Percentiles rank a stretch among this genome's conserved stretches.
These are phyloP conservation scores for Ceratorhiza oryzae-sativae DNA, from an alignment of 1,284 basidiomycete species.

Conservation along the genomic window DNA sequence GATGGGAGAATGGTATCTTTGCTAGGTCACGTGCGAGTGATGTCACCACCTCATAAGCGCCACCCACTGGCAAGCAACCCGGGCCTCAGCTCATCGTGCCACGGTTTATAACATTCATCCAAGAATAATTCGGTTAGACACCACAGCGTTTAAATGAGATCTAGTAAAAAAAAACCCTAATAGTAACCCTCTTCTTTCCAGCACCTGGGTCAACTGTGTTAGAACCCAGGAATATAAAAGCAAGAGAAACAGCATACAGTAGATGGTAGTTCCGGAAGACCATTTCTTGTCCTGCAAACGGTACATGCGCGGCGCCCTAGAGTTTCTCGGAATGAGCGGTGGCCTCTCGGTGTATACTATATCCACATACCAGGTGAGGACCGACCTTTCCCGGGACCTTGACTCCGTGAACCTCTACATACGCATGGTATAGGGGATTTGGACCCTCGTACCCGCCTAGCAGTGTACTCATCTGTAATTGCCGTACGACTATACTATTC, in stretches of 20 bases:
- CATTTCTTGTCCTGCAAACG: slow-evolving; percentile 31
- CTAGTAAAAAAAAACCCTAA: background rate
- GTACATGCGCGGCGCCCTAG: slow-evolving; percentile 28
- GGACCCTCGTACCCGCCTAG: slow-evolving; percentile 37
- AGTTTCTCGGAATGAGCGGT: too few species aligned
- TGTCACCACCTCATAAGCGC: too few species aligned
- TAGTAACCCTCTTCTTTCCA: slow-evolving; percentile 20
- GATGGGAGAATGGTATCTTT: background rate
- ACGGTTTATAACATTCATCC: too few species aligned
- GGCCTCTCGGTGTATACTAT: too few species aligned
- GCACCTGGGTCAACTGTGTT: slow-evolving; percentile 3
- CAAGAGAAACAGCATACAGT: slow-evolving; percentile 13
- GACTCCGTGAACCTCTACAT: slow-evolving; percentile 16
- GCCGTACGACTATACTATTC: background rate
- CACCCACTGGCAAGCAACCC: too few species aligned
- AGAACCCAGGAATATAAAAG: background rate
- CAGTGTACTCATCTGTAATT: background rate
- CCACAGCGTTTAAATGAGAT: background rate
- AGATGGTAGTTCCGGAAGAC: slow-evolving; percentile 22
- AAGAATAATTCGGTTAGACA: background rate
- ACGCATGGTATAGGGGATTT: slow-evolving; percentile 35
- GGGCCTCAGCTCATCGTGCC: too few species aligned
- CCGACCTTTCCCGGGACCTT: slow-evolving; percentile 38
- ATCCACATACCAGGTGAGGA: slow-evolving; percentile 32
- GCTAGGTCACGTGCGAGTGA: slow-evolving; percentile 1